Evolutionary conservation across 1,284 basidiomycete genomes (phyloP), one percentile per base, ranked within the genome.

Genomic region (Irpex lacteus): DNA sequence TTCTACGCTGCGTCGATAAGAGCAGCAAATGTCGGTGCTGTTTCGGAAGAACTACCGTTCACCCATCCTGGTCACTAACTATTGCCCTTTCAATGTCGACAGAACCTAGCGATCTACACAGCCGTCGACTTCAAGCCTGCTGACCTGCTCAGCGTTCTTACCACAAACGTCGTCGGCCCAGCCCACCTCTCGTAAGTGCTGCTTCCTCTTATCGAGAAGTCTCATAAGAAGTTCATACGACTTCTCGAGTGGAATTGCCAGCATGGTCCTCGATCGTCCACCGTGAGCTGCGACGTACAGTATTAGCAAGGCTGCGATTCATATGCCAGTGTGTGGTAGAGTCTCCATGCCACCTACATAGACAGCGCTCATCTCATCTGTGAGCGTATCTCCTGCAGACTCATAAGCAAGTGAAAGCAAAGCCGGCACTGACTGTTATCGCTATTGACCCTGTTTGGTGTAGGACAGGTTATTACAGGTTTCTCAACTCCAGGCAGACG

Each of bases 171-270:
- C 59, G 66, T 73, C 52, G 78, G 75, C 3, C 76, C 73, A 2
- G 75, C 73, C 13, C 66, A 77, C 50, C 65, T 79, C 18, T 68
- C 72, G 21, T 73, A 75, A 63, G 67, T 68, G 18, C 73, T 74
- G 65, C 69, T 76, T 6, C 76, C 73, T 3, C 69, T 69, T 15
- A 69, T 80, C 19, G 72, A 76, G 65, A 69, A 69, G 60, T 71
- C 75, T 18, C 65, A 66, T 54, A 66, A 69, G 60, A 77, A 76
- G 64, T 75, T 77, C 11, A 72, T 81, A 40, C 55, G 78, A 80
- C 67, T 67, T 76, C 60, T 68, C 73, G 34, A 75, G 70, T 54
- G 72, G 72, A 9, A 63, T 76, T 2, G 74, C 69, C 9, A 77
- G 76, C 60, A 73, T 78, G 36, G 72, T 66, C 2, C 62, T 69